Evolutionary conservation across 176 grass and related monocot genomes (phyloP), one percentile per base, ranked within the genome.

Genomic region (Oryza officinalis): DNA sequence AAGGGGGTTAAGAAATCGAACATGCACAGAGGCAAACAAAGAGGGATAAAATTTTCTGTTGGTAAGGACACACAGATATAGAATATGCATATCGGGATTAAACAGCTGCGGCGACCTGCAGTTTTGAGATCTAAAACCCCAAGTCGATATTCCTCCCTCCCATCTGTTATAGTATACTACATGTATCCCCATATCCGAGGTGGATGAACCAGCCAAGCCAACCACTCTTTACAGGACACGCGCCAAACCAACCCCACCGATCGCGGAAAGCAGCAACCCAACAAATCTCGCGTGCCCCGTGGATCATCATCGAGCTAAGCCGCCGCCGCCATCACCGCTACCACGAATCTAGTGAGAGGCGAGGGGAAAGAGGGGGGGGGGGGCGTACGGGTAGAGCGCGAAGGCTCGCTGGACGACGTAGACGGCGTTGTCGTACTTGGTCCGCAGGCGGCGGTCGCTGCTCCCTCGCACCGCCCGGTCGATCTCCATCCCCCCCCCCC

Each of bases 401-500:
- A 99, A 99, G 77, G 96, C 93, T 40, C 96, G 89, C 86, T 96
- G 93, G 71, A 94, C 91, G 72, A 99, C 96, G 84, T 99, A 96
- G 74, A 99, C 91, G 43, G 96, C 91, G 85, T 81, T 89, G 50
- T 27, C 80, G 85, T 96, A 96, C 89, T 99, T 99, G 80, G 91
- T 94, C 77, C 91, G 96, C 63, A 99, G 83, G 26, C 96, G 85
- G 69, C 71, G 63, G 76, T 99, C 93, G 88, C 67, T 86, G 89
- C 93, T 85, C 13, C 86, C 96, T 70, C 69, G 76, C 67, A 99
- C 89, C 40, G 93, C 96, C 31, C 67, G n/a, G 60, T 99, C 91
- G 86, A 99, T 99, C 91, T 99, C 96, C 96, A 98, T 98, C 83
- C 75, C 26, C 52, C 14, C 69, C 5, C 33, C 10, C 59, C 37